A percentile compares a stretch with the other conserved stretches of the same genome.
Conservation (phyloP, 352 stramenopile genomes). For the Phytophthora brassicae region DNA sequence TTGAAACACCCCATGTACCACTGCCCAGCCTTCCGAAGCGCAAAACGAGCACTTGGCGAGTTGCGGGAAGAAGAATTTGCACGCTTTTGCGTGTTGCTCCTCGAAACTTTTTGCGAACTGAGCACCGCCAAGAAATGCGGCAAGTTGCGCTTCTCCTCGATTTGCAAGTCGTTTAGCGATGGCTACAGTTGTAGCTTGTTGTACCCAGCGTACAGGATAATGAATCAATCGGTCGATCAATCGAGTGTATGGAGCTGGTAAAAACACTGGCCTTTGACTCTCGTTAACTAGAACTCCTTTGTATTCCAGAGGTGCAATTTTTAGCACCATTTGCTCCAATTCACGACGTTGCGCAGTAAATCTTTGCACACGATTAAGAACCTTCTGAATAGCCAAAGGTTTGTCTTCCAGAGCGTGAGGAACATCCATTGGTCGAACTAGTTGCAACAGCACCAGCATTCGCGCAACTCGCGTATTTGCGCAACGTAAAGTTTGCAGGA, state of each 20-base stretch:
- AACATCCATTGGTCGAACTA: constrained; percentile 60
- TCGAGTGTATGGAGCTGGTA: constrained; percentile 57
- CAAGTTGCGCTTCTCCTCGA: constrained; percentile 49
- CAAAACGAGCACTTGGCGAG: constrained; percentile 58
- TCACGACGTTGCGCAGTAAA: constrained; percentile 53
- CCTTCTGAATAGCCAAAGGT: constrained; percentile 56
- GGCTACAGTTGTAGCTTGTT: constrained; percentile 50
- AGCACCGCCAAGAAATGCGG: constrained; percentile 55
- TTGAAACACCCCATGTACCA: constrained; percentile 79
- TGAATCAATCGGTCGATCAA: constrained; percentile 65
- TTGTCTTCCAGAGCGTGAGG: constrained; percentile 48
- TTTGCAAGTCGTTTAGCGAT: constrained; percentile 55
- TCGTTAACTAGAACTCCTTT: constrained; percentile 35
- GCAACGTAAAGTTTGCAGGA: constrained; percentile 53
- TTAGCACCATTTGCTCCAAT: constrained; percentile 49
- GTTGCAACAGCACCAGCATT: constrained; percentile 72
- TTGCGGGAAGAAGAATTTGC: constrained; percentile 59
- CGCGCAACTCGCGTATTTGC: constrained; percentile 68
- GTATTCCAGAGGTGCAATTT: constrained; percentile 52
- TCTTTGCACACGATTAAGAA: constrained; percentile 58
- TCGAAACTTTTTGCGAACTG: constrained; percentile 78
- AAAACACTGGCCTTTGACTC: constrained; percentile 20
- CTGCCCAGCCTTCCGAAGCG: constrained; percentile 66
- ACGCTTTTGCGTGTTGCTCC: constrained; percentile 54
- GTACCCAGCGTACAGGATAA: constrained; percentile 63